Conservation (phyloP, 176 grass and related monocot genomes). For the Poa annua region DNA sequence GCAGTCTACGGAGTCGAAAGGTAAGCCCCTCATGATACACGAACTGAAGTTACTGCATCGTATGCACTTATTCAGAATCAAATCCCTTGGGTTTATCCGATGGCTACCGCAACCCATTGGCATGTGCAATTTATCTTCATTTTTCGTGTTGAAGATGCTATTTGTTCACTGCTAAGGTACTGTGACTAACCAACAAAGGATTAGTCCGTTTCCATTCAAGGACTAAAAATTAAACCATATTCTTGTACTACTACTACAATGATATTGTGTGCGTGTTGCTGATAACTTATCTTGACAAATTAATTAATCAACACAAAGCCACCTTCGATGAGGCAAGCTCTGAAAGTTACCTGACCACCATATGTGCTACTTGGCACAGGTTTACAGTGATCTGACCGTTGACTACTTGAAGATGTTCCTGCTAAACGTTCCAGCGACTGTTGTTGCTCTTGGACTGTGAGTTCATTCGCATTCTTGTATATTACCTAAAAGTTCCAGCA, state of each 20-base stretch:
- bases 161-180: not conserved
- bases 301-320: too few relatives aligned
- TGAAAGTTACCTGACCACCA: not conserved
- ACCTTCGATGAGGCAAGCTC: too few relatives aligned
- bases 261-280: too few relatives aligned
- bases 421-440: constrained; percentile 62
- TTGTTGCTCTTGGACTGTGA: constrained; percentile 70
- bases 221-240: not conserved
- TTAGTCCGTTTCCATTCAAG: not conserved
- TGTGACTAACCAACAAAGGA: not conserved
- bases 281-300: too few relatives aligned
- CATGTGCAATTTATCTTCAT: not conserved
- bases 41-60: not conserved
- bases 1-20: constrained; percentile 88
- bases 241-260: not conserved
- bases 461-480: constrained; percentile 31
- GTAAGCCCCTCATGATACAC: not conserved
- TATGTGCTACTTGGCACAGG: constrained; percentile 38
- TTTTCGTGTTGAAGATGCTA: not conserved
- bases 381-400: constrained; percentile 74
- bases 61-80: not conserved
- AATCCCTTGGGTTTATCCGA: not conserved
- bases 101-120: not conserved
- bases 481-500: not conserved
- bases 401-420: constrained; percentile 79